Percentiles rank a stretch among this genome's conserved stretches.
Evolutionary conservation across 176 grass and related monocot species (phyloP).

Genomic region (Microstegium vimineum): DNA sequence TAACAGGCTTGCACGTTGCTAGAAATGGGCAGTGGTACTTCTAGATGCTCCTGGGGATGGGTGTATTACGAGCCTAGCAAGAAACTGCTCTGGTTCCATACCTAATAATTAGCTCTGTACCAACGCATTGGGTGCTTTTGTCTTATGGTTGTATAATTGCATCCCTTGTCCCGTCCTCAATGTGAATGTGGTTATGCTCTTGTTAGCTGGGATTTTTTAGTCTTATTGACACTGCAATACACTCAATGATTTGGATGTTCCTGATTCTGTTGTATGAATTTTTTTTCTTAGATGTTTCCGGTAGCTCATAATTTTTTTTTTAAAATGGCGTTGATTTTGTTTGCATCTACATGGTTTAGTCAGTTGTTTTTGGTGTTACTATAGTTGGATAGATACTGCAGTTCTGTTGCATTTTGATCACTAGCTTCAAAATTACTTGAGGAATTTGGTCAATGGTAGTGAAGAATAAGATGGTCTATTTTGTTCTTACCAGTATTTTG

Average conservation of each 20-base stretch:
- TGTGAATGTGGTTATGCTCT: neutral
- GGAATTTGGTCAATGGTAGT: neutral
- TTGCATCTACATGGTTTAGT: neutral
- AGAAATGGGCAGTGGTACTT: constrained; percentile 17
- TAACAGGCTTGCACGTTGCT: neutral
- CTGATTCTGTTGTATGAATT: constrained; percentile 3
- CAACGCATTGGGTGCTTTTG: neutral
- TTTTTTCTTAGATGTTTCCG: neutral
- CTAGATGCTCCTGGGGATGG: neutral
- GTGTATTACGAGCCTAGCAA: neutral
- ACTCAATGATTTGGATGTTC: neutral
- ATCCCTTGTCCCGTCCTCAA: neutral
- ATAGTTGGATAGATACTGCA: neutral
- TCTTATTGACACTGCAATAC: neutral
- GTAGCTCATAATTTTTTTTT: neutral
- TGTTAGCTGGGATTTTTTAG: neutral
- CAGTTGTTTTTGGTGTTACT: neutral
- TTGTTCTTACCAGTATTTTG: constrained; percentile 30
- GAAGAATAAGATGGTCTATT: neutral
- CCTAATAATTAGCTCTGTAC: neutral
- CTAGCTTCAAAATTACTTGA: neutral
- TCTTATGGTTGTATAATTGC: neutral
- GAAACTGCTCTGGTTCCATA: neutral
- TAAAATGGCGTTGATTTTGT: neutral
- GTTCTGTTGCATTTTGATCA: constrained; percentile 11